phyloP scores from a whole-genome alignment of 345 rosid genomes.

The Anacardium occidentale region DNA sequence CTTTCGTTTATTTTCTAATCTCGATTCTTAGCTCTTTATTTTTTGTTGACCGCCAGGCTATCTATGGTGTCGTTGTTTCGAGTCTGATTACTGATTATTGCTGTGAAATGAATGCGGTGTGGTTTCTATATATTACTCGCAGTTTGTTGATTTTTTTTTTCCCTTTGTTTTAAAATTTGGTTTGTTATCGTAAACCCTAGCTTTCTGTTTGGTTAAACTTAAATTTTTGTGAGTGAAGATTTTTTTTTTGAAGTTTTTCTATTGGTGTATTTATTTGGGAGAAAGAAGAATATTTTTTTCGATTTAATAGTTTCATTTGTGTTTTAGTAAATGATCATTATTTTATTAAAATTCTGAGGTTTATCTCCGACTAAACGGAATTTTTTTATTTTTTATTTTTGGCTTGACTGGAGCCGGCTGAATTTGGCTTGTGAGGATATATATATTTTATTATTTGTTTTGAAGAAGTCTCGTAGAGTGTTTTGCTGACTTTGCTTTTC shows the following conservation, averaged over 20 bases:
- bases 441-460: neutral
- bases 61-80: too few species aligned
- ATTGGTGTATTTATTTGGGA: neutral
- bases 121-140: too few species aligned
- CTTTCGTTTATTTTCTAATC: neutral
- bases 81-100: neutral
- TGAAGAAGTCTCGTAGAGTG: neutral
- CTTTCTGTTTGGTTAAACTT: constrained; percentile 11
- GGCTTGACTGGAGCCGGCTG: neutral
- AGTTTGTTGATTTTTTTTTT: constrained; percentile 7
- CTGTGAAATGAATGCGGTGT: neutral
- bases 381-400: neutral
- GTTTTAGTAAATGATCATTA: neutral
- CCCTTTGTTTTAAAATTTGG: neutral
- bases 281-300: neutral
- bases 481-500: neutral
- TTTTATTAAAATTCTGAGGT: neutral
- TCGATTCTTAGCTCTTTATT: neutral
- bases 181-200: constrained; percentile 14
- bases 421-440: neutral
- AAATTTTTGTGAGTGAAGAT: neutral
- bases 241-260: too few species aligned
- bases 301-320: neutral
- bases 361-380: neutral
- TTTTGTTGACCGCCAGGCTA: neutral